Percentiles rank a stretch among this genome's conserved stretches.
Evolutionary conservation across 306 rosid genomes (phyloP).

Genomic region (Canavalia ensiformis): DNA sequence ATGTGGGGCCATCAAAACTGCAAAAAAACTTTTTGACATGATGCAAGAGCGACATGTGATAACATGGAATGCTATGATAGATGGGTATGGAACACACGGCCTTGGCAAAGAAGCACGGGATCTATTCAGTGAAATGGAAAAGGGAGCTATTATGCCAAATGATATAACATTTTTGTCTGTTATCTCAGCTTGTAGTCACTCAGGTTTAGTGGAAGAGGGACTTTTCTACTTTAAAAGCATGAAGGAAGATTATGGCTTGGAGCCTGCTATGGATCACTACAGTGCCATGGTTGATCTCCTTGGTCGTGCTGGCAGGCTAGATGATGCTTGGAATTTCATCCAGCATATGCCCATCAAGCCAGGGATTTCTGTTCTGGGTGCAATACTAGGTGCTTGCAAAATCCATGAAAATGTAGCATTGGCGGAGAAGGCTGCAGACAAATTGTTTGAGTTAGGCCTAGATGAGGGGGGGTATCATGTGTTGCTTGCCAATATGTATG

Average conservation of each 20-base stretch:
- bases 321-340: constrained; percentile 89
- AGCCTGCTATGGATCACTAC: constrained; percentile 86
- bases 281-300: constrained; percentile 89
- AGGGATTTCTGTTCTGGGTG: constrained; percentile 80
- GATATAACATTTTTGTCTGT: constrained; percentile 72
- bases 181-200: constrained; percentile 88
- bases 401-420: constrained; percentile 80
- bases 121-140: constrained; percentile 72
- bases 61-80: constrained; percentile 95
- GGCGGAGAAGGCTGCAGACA: constrained; percentile 78
- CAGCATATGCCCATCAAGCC: constrained; percentile 76
- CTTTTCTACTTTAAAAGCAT: constrained; percentile 65
- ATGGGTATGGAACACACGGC: constrained; percentile 92
- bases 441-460: constrained; percentile 71
- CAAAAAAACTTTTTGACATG: constrained; percentile 73
- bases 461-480: constrained; percentile 85
- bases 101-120: constrained; percentile 69
- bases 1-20: constrained; percentile 76
- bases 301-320: constrained; percentile 80
- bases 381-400: constrained; percentile 91
- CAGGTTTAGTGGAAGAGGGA: constrained; percentile 86
- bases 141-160: constrained; percentile 66
- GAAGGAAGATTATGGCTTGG: constrained; percentile 71
- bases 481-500: constrained; percentile 80
- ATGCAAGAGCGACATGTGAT: constrained; percentile 80